Base-by-base conservation (phyloP, 345 rosid genomes). In the Syzygium aqueum region DNA sequence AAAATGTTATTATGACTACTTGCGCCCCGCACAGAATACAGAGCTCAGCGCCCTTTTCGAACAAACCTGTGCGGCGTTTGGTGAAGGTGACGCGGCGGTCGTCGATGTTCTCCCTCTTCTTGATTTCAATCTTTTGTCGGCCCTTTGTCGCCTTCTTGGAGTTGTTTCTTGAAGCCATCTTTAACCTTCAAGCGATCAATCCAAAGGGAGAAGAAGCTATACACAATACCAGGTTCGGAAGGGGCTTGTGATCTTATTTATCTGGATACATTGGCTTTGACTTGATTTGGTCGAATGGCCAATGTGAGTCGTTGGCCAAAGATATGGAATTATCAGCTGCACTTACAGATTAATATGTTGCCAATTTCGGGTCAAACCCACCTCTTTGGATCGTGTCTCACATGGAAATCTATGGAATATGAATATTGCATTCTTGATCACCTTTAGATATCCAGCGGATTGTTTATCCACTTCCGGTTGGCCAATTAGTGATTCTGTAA, bases 1-100 rank as follows among this genome's bases (percentile, higher is more conserved):
- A 87, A 77, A 87, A 87, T 16, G 86, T 84, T 30, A 87, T 50
- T 30, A 87, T 84, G 23, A 84, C 88, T 51, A 87, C 88, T 85
- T 84, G 46, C 15, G 86, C 88, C 50, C 86, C 86, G 23, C 86
- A 84, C 56, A 87, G 63, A n/a, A 84, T 25, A 17, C 86, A 53
- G 37, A 86, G 65, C 63, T 77, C 88, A 3, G 88, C 88, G 23
- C 65, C 87, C 85, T 86, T 86, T 22, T 86, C 88, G 27, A 86
- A 86, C 33, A 86, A 61, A 23, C 88, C 85, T 1, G 50, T 53
- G 23, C 88, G 61, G 51, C 85, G 88, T 83, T 86, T 86, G 84
- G 85, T 86, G 88, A 86, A 86, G 52, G 88, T 86, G 77, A 86
- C 88, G 7, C 88, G 84, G 13, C 85, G 85, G 53, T 53, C 65